A percentile compares a stretch with the other conserved stretches of the same genome.
phyloP scores from a whole-genome alignment of 192 early-diverging fungal species.

The Podila minutissima region DNA sequence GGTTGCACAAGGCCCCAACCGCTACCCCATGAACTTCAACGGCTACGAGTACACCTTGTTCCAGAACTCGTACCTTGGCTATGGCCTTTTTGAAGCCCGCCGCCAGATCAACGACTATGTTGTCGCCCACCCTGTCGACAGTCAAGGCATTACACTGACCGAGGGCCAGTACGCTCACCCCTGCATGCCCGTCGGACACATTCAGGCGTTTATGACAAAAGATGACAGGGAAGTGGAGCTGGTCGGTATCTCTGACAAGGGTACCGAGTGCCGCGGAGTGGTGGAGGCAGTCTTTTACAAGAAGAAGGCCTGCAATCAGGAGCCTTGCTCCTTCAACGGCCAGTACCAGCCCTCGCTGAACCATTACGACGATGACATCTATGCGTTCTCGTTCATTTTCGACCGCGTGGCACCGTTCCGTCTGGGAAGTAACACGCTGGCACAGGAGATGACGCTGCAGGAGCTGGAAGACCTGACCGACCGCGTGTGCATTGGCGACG shows the following conservation, averaged over 20 bases:
- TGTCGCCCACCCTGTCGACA: conserved; percentile 36
- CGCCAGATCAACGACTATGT: conserved; percentile 71
- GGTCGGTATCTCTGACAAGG: conserved; percentile 66
- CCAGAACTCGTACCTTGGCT: conserved; percentile 96
- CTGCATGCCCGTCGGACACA: conserved; percentile 49
- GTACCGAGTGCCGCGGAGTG: conserved; percentile 61
- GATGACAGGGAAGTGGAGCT: conserved; percentile 50
- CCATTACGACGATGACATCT: conserved; percentile 82
- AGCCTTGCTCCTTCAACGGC: conserved; percentile 91
- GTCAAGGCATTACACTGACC: conserved; percentile 20
- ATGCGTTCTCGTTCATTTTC: conserved; percentile 97
- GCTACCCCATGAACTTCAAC: conserved; percentile 75
- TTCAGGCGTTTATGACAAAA: conserved; percentile 2
- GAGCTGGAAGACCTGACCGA: conserved; percentile 76
- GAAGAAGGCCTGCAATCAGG: conserved; percentile 61
- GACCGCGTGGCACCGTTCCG: conserved; percentile 77
- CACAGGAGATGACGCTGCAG: conserved; percentile 72
- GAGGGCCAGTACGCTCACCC: conserved; percentile 61
- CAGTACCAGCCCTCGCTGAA: conserved; percentile 88
- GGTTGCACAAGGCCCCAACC: conserved; percentile 74
- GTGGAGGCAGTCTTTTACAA: conserved; percentile 81
- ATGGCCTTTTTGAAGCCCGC: conserved; percentile 90
- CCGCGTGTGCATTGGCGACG: conserved; percentile 69
- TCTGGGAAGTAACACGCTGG: conserved; percentile 63
- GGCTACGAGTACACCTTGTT: conserved; percentile 83